phyloP scores from a whole-genome alignment of 805 yeast genomes.

The Teunomyces pallodes region DNA sequence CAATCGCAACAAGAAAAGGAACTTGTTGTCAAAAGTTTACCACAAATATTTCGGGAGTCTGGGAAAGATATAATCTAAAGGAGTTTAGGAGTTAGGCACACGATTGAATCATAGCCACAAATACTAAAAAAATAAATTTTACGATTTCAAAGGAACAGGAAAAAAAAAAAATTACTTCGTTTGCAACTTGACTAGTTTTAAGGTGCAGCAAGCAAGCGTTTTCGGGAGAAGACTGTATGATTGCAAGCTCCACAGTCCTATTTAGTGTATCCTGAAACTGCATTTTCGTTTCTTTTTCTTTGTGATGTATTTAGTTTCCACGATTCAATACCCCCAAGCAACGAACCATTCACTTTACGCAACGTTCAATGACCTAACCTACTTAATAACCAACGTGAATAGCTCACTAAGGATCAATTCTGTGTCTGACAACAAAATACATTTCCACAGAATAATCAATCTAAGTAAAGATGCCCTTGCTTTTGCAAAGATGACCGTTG shows the following conservation, averaged over 20 bases:
- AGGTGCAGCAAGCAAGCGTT: not conserved
- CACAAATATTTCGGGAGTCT: not conserved
- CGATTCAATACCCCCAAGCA: not conserved
- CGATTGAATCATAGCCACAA: slow-evolving; percentile 2
- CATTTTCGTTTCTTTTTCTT: not conserved
- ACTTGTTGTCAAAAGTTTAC: not conserved
- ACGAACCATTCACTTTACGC: not conserved
- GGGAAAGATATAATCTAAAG: not conserved
- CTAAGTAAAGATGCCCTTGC: too few species aligned
- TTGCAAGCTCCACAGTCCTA: too few species aligned
- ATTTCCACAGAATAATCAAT: not conserved
- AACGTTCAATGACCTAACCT: not conserved
- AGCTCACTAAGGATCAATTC: not conserved
- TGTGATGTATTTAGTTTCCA: not conserved
- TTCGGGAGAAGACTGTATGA: too few species aligned
- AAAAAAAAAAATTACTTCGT: not conserved
- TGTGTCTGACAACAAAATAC: not conserved
- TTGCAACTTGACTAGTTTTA: not conserved
- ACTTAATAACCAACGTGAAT: not conserved
- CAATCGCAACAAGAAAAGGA: not conserved
- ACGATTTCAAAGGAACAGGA: not conserved
- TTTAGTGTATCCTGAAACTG: too few species aligned
- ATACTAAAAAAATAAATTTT: not conserved
- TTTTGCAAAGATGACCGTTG: not conserved
- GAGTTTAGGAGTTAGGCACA: not conserved